Conservation (phyloP, 1,284 basidiomycete species). For the Grifola frondosa region DNA sequence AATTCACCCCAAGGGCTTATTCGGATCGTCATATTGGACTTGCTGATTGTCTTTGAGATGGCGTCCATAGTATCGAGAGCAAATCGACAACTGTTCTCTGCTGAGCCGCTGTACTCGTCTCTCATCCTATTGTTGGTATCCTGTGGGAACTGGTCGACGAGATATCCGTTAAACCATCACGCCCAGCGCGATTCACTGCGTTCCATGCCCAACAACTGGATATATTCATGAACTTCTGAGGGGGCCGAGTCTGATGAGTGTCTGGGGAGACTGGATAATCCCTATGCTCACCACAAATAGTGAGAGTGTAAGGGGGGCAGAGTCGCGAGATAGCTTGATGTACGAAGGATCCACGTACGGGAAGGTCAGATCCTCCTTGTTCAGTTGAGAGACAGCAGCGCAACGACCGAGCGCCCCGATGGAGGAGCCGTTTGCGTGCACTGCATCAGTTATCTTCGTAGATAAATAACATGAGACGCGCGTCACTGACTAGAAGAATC, state of each 20-base stretch:
- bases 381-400: background rate
- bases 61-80: conserved; percentile 48
- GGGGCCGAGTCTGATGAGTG: too few relatives aligned
- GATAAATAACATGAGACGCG: background rate
- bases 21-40: conserved; percentile 46
- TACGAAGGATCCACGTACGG: background rate
- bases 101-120: conserved; percentile 58
- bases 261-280: too few relatives aligned
- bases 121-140: conserved; percentile 50
- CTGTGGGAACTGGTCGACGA: conserved; percentile 45
- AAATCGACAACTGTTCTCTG: conserved; percentile 55
- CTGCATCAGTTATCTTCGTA: conserved; percentile 16
- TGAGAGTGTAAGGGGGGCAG: too few relatives aligned
- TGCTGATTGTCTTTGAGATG: conserved; percentile 43
- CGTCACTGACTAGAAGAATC: background rate
- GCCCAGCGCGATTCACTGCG: too few relatives aligned
- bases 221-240: too few relatives aligned
- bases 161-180: too few relatives aligned
- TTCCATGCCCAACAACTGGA: too few relatives aligned
- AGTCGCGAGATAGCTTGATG: too few relatives aligned
- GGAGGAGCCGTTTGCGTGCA: conserved; percentile 28
- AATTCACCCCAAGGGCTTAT: conserved; percentile 51
- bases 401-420: conserved; percentile 43
- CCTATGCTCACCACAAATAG: too few relatives aligned
- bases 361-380: background rate